These are phyloP conservation scores for Chloris gayana DNA, from an alignment of 176 grass and related monocot species.

Conservation along the genomic window DNA sequence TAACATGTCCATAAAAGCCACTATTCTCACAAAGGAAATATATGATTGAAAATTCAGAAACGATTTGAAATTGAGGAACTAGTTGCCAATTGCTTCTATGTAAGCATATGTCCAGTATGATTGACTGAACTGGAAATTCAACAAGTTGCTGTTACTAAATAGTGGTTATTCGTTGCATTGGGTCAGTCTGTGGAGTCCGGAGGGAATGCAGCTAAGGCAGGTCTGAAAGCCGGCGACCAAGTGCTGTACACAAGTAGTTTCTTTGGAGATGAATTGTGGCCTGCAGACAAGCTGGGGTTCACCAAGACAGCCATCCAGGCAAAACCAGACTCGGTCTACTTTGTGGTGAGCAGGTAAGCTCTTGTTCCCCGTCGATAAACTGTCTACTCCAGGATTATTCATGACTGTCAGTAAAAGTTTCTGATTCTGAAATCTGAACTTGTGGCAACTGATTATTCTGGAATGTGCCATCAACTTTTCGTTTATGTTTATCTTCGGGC, in stretches of 20 bases:
- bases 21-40: slow-evolving; percentile 13
- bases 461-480: background rate
- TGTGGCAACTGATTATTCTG: background rate
- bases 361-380: background rate
- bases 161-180: slow-evolving; percentile 19
- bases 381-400: background rate
- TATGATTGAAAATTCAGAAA: background rate
- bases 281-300: slow-evolving; percentile 98
- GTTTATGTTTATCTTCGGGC: background rate
- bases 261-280: slow-evolving; percentile 95
- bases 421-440: slow-evolving; percentile 10
- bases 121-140: slow-evolving; percentile 17
- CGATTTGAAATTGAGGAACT: background rate
- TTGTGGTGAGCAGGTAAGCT: slow-evolving; percentile 79
- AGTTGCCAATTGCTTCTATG: slow-evolving; percentile 4
- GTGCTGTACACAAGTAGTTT: slow-evolving; percentile 96
- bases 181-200: slow-evolving; percentile 78
- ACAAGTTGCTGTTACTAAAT: background rate
- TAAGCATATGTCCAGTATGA: background rate
- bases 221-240: slow-evolving; percentile 78
- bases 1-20: background rate
- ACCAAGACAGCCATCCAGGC: slow-evolving; percentile 98
- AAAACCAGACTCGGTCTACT: slow-evolving; percentile 95
- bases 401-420: background rate
- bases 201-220: slow-evolving; percentile 85